phyloP scores from a whole-genome alignment of 2,329 filamentous ascomycete genomes.

The Salinomyces thailandicus region DNA sequence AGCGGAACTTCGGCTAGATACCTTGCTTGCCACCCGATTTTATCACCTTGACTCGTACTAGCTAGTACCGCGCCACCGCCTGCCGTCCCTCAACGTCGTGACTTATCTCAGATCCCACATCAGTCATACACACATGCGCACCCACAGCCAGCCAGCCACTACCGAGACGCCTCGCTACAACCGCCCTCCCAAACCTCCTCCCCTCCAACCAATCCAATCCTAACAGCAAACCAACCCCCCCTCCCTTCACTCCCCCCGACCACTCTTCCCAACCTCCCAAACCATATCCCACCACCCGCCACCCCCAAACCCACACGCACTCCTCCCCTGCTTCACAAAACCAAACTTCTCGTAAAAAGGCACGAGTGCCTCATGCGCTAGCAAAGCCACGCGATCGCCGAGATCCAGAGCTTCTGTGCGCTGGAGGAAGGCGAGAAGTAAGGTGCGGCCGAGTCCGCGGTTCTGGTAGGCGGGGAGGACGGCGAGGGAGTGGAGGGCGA shows the following conservation, averaged over 20 bases:
- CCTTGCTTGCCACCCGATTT: too few relatives aligned
- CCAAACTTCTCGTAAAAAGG: slow-evolving; percentile 67
- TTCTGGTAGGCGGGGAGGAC: slow-evolving; percentile 66
- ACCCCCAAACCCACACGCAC: slow-evolving; percentile 61
- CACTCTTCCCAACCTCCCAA: slow-evolving; percentile 22
- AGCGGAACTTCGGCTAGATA: too few relatives aligned
- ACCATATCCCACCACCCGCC: slow-evolving; percentile 80
- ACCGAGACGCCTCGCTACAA: too few relatives aligned
- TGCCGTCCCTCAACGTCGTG: too few relatives aligned
- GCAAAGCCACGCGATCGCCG: slow-evolving; percentile 62
- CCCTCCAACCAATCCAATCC: background rate
- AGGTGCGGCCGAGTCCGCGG: slow-evolving; percentile 60
- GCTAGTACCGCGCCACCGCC: too few relatives aligned
- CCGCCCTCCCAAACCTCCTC: too few relatives aligned
- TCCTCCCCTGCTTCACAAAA: slow-evolving; percentile 59
- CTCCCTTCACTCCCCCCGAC: too few relatives aligned
- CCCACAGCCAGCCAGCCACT: background rate
- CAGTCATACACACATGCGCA: background rate
- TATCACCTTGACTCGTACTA: too few relatives aligned
- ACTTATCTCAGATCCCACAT: too few relatives aligned
- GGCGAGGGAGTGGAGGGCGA: slow-evolving; percentile 74
- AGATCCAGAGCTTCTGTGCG: slow-evolving; percentile 60
- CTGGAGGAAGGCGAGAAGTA: slow-evolving; percentile 68
- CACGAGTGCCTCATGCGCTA: slow-evolving; percentile 65
- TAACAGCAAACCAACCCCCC: background rate